Evolutionary conservation across 2,329 filamentous ascomycete genomes (phyloP).

Genomic region (Escovopsis weberi): DNA sequence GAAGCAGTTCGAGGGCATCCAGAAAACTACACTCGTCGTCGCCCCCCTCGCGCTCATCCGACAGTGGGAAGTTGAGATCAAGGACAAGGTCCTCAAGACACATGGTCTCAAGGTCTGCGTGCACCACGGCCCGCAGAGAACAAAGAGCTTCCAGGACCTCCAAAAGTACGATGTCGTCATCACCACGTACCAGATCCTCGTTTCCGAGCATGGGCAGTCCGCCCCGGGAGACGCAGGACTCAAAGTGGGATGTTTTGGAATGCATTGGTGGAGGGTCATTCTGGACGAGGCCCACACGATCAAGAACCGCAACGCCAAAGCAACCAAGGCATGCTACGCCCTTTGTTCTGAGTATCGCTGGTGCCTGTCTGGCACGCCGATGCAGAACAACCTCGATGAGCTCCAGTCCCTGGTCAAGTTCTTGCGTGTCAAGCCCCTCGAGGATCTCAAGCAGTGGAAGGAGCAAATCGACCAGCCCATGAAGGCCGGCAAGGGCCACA

Average conservation of each 20-base stretch:
- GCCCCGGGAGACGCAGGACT: conserved; percentile 44
- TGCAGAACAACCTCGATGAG: conserved; percentile 98
- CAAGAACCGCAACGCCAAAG: conserved; percentile 95
- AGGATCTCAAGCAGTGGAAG: conserved; percentile 76
- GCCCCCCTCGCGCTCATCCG: conserved; percentile 88
- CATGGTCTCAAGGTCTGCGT: conserved; percentile 70
- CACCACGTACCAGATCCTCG: conserved; percentile 90
- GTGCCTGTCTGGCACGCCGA: conserved; percentile 91
- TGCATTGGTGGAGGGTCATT: conserved; percentile 91
- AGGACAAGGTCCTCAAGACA: conserved; percentile 56
- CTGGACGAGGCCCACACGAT: conserved; percentile 96
- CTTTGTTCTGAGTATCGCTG: conserved; percentile 78
- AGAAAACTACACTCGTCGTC: conserved; percentile 77
- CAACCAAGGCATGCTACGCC: conserved; percentile 81
- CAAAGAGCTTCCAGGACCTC: conserved; percentile 63
- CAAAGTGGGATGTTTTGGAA: conserved; percentile 73
- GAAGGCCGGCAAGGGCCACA: conserved; percentile 76
- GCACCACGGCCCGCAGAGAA: conserved; percentile 78
- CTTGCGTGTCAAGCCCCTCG: conserved; percentile 79
- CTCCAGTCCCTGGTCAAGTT: conserved; percentile 89
- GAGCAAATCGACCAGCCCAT: conserved; percentile 80
- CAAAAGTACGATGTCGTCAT: conserved; percentile 87
- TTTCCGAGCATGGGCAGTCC: conserved; percentile 71
- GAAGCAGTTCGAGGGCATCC: conserved; percentile 52
- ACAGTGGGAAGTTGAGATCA: conserved; percentile 92